These are phyloP conservation scores for Metschnikowia bowlesiae DNA, from an alignment of 805 yeast genomes.

Conservation along the genomic window DNA sequence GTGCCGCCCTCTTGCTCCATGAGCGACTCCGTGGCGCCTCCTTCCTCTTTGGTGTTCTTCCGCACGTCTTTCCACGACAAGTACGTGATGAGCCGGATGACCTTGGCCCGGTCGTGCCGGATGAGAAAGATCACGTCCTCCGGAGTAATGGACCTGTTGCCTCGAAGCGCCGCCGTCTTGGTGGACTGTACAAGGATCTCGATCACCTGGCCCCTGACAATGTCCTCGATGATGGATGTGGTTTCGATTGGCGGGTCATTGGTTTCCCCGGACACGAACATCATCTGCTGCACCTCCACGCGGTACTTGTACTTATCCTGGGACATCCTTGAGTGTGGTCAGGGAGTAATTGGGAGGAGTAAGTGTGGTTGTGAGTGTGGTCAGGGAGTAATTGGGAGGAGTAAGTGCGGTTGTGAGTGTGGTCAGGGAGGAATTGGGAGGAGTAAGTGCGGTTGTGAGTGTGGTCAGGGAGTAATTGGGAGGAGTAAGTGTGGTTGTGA, in stretches of 20 bases:
- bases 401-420: background rate
- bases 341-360: background rate
- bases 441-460: no score
- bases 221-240: slow-evolving; percentile 89
- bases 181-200: slow-evolving; percentile 77
- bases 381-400: no score
- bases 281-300: slow-evolving; percentile 94
- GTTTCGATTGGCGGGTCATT: slow-evolving; percentile 93
- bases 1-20: slow-evolving; percentile 47
- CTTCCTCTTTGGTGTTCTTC: slow-evolving; percentile 62
- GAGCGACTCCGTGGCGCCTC: slow-evolving; percentile 46
- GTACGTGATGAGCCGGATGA: slow-evolving; percentile 83
- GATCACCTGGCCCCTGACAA: slow-evolving; percentile 90
- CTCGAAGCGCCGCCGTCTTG: slow-evolving; percentile 70
- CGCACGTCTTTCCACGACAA: slow-evolving; percentile 96
- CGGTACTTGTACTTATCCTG: slow-evolving; percentile 64
- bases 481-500: no score
- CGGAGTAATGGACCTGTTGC: slow-evolving; percentile 78
- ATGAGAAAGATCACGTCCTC: slow-evolving; percentile 93
- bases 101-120: slow-evolving; percentile 91
- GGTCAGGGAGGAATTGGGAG: background rate
- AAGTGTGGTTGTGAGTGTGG: background rate
- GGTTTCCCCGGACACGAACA: slow-evolving; percentile 96
- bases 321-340: slow-evolving; percentile 6
- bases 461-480: background rate